Evolutionary conservation across 2,329 filamentous ascomycete genomes (phyloP).

Genomic region (Elsinoe perseae): DNA sequence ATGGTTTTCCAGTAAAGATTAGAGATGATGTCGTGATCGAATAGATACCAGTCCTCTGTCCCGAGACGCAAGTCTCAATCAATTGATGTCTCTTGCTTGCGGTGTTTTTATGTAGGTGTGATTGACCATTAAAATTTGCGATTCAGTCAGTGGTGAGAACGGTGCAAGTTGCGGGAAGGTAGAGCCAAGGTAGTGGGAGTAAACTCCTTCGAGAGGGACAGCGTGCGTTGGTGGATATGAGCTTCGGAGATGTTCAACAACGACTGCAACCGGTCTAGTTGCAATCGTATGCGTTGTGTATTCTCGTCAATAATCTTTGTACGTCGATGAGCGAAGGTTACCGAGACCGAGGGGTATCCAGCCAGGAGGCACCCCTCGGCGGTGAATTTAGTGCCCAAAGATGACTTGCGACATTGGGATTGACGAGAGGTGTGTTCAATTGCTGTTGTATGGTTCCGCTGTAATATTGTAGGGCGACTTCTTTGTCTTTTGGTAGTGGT

Average conservation of each 20-base stretch:
- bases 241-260: neutral
- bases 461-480: slow-evolving; percentile 20
- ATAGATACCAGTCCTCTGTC: neutral
- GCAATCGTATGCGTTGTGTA: slow-evolving; percentile 13
- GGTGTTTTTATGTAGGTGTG: too few relatives aligned
- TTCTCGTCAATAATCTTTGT: slow-evolving; percentile 25
- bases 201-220: neutral
- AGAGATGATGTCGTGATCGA: neutral
- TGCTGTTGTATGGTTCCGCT: slow-evolving; percentile 18
- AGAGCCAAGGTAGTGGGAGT: neutral
- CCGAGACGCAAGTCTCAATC: neutral
- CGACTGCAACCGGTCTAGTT: neutral
- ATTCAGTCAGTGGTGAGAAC: too few relatives aligned
- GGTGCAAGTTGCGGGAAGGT: neutral
- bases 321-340: slow-evolving; percentile 28
- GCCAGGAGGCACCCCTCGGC: slow-evolving; percentile 26
- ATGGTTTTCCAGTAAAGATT: neutral
- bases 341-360: slow-evolving; percentile 26
- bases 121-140: too few relatives aligned
- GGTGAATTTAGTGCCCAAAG: slow-evolving; percentile 30
- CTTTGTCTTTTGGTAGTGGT: slow-evolving; percentile 18
- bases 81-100: neutral
- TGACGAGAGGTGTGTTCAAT: slow-evolving; percentile 26
- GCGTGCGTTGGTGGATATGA: slow-evolving; percentile 9
- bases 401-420: slow-evolving; percentile 30